phyloP scores from a whole-genome alignment of 352 stramenopile genomes.

The Pythium coloratum region DNA sequence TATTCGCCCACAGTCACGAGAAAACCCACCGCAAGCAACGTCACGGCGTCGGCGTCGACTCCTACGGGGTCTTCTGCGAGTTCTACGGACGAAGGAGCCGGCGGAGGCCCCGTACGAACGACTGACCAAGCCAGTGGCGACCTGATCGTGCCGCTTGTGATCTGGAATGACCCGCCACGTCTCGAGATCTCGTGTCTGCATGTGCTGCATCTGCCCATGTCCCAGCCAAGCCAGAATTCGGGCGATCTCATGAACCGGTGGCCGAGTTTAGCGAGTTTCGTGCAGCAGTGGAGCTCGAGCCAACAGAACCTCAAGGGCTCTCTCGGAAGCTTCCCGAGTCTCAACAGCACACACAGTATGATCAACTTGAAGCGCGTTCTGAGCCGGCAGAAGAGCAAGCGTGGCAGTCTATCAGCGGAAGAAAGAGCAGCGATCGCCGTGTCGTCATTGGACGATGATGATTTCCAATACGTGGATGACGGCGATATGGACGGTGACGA shows the following conservation, averaged over 20 bases:
- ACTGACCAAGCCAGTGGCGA: slow-evolving; percentile 36
- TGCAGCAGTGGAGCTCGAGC: slow-evolving; percentile 31
- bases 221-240: slow-evolving; percentile 70
- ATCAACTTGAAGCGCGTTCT: slow-evolving; percentile 31
- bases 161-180: slow-evolving; percentile 60
- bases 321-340: slow-evolving; percentile 9
- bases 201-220: slow-evolving; percentile 61
- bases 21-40: slow-evolving; percentile 20
- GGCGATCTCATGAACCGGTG: slow-evolving; percentile 36
- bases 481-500: slow-evolving; percentile 35
- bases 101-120: slow-evolving; percentile 11
- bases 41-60: slow-evolving; percentile 13
- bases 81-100: slow-evolving; percentile 9
- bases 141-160: slow-evolving; percentile 65
- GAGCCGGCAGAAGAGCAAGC: slow-evolving; percentile 28
- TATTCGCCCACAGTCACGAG: slow-evolving; percentile 29
- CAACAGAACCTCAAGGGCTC: slow-evolving; percentile 22
- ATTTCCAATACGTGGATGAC: slow-evolving; percentile 46
- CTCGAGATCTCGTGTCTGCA: slow-evolving; percentile 59
- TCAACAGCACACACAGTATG: slow-evolving; percentile 29
- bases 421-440: slow-evolving; percentile 12
- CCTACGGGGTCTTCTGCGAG: neutral
- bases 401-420: slow-evolving; percentile 17
- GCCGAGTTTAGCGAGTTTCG: slow-evolving; percentile 34
- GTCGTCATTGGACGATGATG: slow-evolving; percentile 25